A percentile compares a stretch with the other conserved stretches of the same genome.
Conservation (phyloP, 495 filamentous ascomycete genomes). For the Lophium mytilinum region DNA sequence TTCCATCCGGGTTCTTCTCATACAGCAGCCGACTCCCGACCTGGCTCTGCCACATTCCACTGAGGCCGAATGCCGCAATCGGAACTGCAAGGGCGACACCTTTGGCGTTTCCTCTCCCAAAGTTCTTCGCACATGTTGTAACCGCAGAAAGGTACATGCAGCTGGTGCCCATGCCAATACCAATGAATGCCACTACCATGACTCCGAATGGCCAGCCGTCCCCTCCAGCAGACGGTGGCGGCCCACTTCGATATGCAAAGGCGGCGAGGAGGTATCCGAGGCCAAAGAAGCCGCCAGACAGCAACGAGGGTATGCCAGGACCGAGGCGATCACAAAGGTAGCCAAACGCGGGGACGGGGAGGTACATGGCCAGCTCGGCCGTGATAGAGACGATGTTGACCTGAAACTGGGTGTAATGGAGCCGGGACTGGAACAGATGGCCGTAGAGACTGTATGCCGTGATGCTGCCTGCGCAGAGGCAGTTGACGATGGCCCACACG, state of each 20-base stretch:
- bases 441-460: constrained; percentile 81
- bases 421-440: constrained; percentile 70
- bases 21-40: constrained; percentile 71
- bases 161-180: constrained; percentile 73
- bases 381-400: constrained; percentile 83
- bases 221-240: constrained; percentile 47
- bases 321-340: constrained; percentile 84
- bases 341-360: constrained; percentile 80
- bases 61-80: constrained; percentile 86
- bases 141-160: constrained; percentile 81
- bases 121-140: constrained; percentile 95
- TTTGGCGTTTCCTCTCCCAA: constrained; percentile 77
- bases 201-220: constrained; percentile 62
- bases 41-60: constrained; percentile 92
- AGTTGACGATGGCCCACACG: constrained; percentile 52
- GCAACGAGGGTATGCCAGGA: constrained; percentile 61
- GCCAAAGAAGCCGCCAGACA: constrained; percentile 67
- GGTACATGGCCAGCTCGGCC: constrained; percentile 78
- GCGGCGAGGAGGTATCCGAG: constrained; percentile 78
- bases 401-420: constrained; percentile 81
- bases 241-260: constrained; percentile 60
- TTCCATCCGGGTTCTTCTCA: constrained; percentile 52
- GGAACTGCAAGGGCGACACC: constrained; percentile 83
- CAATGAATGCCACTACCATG: constrained; percentile 78
- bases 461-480: constrained; percentile 30